Evolutionary conservation across 2,329 filamentous ascomycete species (phyloP).

Genomic region (Cladosporium sp.): DNA sequence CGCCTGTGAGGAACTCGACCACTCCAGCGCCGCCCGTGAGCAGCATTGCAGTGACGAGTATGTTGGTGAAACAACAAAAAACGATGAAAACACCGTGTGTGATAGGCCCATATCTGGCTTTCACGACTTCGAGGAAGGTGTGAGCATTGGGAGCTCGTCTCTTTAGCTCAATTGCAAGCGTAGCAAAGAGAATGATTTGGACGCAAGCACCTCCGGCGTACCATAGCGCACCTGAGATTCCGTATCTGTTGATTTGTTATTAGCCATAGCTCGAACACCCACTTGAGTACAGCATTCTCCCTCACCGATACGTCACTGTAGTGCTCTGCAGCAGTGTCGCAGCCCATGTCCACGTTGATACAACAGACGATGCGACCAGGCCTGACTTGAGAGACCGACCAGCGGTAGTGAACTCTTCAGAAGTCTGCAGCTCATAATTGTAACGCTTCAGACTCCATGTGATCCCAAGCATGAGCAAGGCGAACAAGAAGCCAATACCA

Average conservation of each 20-base stretch:
- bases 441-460: conserved; percentile 46
- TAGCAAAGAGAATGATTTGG: conserved; percentile 86
- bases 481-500: conserved; percentile 71
- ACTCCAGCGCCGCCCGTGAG: conserved; percentile 82
- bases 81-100: conserved; percentile 78
- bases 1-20: conserved; percentile 68
- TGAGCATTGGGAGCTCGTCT: conserved; percentile 49
- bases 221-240: conserved; percentile 66
- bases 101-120: conserved; percentile 60
- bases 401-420: conserved; percentile 85
- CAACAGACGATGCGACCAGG: conserved; percentile 80
- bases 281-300: no score
- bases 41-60: conserved; percentile 80
- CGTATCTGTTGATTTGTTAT: conserved; percentile 43
- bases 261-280: not conserved
- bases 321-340: conserved; percentile 38
- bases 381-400: conserved; percentile 85
- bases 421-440: conserved; percentile 21
- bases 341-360: conserved; percentile 81
- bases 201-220: conserved; percentile 72
- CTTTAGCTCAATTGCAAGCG: conserved; percentile 86
- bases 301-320: conserved; percentile 61
- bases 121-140: conserved; percentile 27
- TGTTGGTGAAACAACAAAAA: conserved; percentile 69
- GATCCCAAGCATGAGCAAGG: conserved; percentile 43